Evolutionary conservation across 805 yeast genomes (phyloP).

Genomic region (Candida berthetii): DNA sequence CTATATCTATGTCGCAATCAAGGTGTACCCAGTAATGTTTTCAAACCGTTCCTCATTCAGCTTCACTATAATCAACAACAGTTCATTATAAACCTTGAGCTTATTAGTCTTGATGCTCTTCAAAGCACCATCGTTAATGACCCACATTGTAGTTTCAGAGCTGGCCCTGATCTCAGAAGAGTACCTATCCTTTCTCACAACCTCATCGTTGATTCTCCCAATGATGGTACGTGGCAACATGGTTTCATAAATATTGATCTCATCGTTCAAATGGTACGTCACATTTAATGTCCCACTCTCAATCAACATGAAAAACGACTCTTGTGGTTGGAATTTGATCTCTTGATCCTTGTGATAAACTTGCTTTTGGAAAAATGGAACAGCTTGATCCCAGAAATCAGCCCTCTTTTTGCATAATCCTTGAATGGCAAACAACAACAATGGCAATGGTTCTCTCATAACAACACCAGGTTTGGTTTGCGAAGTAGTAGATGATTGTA

Average conservation of each 20-base stretch:
- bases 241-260: slow-evolving; percentile 30
- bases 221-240: slow-evolving; percentile 51
- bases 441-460: slow-evolving; percentile 33
- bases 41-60: slow-evolving; percentile 68
- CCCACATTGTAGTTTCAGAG: slow-evolving; percentile 64
- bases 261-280: slow-evolving; percentile 38
- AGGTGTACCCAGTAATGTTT: slow-evolving; percentile 68
- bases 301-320: slow-evolving; percentile 43
- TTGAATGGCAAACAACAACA: slow-evolving; percentile 37
- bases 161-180: slow-evolving; percentile 48
- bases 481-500: slow-evolving; percentile 6
- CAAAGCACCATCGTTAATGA: slow-evolving; percentile 42
- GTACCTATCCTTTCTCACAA: slow-evolving; percentile 30
- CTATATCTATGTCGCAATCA: slow-evolving; percentile 44
- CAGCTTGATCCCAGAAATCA: slow-evolving; percentile 59
- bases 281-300: slow-evolving; percentile 50
- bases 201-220: slow-evolving; percentile 31
- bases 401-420: slow-evolving; percentile 36
- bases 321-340: slow-evolving; percentile 27
- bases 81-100: slow-evolving; percentile 52
- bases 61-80: slow-evolving; percentile 53
- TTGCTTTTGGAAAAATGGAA: slow-evolving; percentile 48
- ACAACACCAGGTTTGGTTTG: slow-evolving; percentile 5
- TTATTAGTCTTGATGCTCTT: slow-evolving; percentile 42
- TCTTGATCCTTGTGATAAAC: slow-evolving; percentile 47